Base-by-base conservation (phyloP, 2,329 filamentous ascomycete species). In the Cephalotrichum gorgonifer region DNA sequence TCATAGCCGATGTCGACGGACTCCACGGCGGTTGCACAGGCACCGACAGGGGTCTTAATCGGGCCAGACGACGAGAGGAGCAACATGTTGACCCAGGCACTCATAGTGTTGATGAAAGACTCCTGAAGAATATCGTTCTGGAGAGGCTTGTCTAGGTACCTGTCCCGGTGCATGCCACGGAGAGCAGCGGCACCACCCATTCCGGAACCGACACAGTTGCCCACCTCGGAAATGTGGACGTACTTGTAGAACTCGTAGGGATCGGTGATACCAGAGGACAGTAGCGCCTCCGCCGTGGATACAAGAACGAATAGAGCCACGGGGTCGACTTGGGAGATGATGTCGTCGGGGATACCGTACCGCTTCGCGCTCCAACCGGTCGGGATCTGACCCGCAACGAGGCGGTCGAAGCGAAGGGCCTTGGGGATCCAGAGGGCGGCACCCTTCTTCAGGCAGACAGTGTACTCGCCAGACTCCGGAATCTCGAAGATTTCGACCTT, bases 191-290 rank as follows among this genome's bases (percentile, higher is more conserved):
- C 86, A 71, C 93, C 94, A 78, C 93, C 93, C 74, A 98, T 95
- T 76, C 94, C 93, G 28, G 94, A 98, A 68, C 93, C 93, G 57
- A 98, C 83, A 64, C 91, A 97, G 78, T 98, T 98, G 67, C 93
- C 93, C 47, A 98, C 87, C 64, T 98, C 88, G 7, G 93, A 97
- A 53, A 98, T 82, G 67, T 98, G 93, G 54, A 98, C 90, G 61
- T 98, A 98, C 75, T 97, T 90, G 80, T 98, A 98, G 73, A 98
- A 97, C 71, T 98, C 93, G 64, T 97, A 98, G 20, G 93, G 94
- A 64, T 98, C 94, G 25, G 93, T 97, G 65, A 98, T 91, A 82
- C 93, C 93, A 54, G 88, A 85, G 27, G 88, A 85, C 47, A 98
- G 77, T 7, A 98, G 83, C 51, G 90, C 83, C 68, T 98, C 94